Evolutionary conservation across 805 yeast species (phyloP).

Genomic region (Starmerella cellae): DNA sequence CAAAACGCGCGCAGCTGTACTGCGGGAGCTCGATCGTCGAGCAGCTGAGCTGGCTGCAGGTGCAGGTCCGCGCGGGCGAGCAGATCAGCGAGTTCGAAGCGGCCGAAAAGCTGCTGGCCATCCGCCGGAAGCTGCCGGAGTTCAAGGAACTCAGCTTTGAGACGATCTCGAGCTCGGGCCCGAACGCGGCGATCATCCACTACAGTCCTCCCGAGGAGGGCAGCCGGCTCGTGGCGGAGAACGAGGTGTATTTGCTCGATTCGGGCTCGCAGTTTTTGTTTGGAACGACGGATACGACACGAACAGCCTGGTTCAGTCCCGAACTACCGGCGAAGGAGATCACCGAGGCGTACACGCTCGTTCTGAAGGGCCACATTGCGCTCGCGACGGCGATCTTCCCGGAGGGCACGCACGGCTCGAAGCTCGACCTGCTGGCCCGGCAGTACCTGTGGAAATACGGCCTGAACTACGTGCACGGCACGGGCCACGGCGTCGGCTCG

Average conservation of each 20-base stretch:
- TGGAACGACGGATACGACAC: conserved; percentile 93
- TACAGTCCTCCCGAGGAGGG: conserved; percentile 49
- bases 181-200: conserved; percentile 68
- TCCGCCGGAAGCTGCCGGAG: conserved; percentile 28
- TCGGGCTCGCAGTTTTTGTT: conserved; percentile 86
- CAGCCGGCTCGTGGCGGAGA: conserved; percentile 48
- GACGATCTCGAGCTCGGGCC: conserved; percentile 62
- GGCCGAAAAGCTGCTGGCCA: conserved; percentile 39
- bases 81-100: conserved; percentile 47
- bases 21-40: conserved; percentile 70
- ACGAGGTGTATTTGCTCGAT: conserved; percentile 63
- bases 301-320: conserved; percentile 59
- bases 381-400: conserved; percentile 72
- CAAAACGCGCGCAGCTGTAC: conserved; percentile 60
- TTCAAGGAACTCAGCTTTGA: conserved; percentile 52
- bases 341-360: conserved; percentile 61
- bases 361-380: conserved; percentile 81
- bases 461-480: conserved; percentile 80
- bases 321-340: conserved; percentile 41
- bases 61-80: conserved; percentile 32
- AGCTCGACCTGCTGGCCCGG: conserved; percentile 71
- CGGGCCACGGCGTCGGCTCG: conserved; percentile 96
- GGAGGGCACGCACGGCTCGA: conserved; percentile 56
- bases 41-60: conserved; percentile 73
- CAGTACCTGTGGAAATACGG: conserved; percentile 74